Evolutionary conservation across 1,284 basidiomycete genomes (phyloP), one percentile per base, ranked within the genome.

Genomic region (Ceratobasidium sp.): DNA sequence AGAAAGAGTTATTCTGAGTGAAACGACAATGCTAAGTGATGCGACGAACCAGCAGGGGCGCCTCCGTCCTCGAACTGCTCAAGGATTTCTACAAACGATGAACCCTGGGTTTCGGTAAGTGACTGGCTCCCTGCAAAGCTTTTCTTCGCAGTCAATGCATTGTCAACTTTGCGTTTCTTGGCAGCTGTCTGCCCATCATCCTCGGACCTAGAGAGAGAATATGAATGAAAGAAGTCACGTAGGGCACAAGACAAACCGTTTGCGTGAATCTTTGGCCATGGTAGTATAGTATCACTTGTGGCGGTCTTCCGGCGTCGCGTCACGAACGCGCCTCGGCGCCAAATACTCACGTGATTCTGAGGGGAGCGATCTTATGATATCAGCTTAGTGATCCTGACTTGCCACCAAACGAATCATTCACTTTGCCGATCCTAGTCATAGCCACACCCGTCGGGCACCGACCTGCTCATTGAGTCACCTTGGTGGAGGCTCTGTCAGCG

Each of bases 81-180:
- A 3, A 95, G 80, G 4, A 93, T 87, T 68, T 92, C 90, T 0
- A 88, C 84, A 75, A 95, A 95, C 1, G 92, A 93, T 1, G 77
- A 73, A 6, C 52, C 64, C 47, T 67, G 64, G 20, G 50, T 43
- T 13, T 54, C 50, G 53, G 64, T 52, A 31, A 67, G 50, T 25
- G 64, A 22, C 25, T 67, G 64, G 45, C 50, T 42, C 29, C 50
- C 40, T 20, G 52, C 15, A 13, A 67, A 32, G 52, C 64, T 67
- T 67, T 67, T 67, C 64, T 67, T 67, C 27, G 64, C 64, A 5
- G 52, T 15, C 22, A 67, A 10, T 27, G 52, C 64, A 67, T 67
- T 67, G 35, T 75, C 82, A 7, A 91, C 75, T 75, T 86, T 91
- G 57, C 87, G 82, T 73, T 84, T 85, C 79, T 91, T 91, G 7